Conservation (phyloP, 1,284 basidiomycete genomes). For the Cryptococcus deneoformans region DNA sequence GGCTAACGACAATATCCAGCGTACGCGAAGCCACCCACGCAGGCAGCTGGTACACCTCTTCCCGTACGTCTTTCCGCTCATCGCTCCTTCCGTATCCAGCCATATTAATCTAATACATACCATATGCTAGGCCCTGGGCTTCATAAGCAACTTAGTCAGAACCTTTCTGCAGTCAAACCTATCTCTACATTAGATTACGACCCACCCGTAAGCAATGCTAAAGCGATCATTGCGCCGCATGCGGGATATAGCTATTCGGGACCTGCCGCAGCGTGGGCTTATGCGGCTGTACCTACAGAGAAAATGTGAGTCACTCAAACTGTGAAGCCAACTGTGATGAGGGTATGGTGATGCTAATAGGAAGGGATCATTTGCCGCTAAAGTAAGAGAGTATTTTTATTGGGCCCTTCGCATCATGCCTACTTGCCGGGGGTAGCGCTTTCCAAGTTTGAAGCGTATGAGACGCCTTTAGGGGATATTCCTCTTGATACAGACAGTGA, state of each 20-base stretch:
- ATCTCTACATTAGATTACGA: conserved; percentile 53
- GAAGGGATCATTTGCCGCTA: not conserved
- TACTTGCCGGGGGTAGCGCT: conserved; percentile 86
- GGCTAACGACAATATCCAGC: not conserved
- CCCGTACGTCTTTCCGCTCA: conserved; percentile 54
- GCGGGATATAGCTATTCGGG: conserved; percentile 97
- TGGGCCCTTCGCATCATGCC: conserved; percentile 94
- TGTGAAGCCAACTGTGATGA: not conserved
- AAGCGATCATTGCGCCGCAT: conserved; percentile 98
- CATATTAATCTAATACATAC: conserved; percentile 4
- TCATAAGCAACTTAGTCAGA: conserved; percentile 60
- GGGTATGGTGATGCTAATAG: not conserved
- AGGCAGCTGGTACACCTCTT: conserved; percentile 81
- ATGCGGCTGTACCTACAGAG: conserved; percentile 76
- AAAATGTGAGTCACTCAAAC: conserved; percentile 61
- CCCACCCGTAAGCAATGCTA: conserved; percentile 70
- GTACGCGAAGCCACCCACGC: conserved; percentile 72
- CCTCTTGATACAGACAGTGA: conserved; percentile 73
- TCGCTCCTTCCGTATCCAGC: not conserved
- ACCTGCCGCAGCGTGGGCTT: conserved; percentile 92
- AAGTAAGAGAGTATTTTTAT: conserved; percentile 87
- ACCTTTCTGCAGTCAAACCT: conserved; percentile 62
- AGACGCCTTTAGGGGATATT: conserved; percentile 82
- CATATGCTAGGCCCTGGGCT: conserved; percentile 56
- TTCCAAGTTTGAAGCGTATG: conserved; percentile 69